Conservation (phyloP, 1,284 basidiomycete genomes). For the Lentinus polychrous region DNA sequence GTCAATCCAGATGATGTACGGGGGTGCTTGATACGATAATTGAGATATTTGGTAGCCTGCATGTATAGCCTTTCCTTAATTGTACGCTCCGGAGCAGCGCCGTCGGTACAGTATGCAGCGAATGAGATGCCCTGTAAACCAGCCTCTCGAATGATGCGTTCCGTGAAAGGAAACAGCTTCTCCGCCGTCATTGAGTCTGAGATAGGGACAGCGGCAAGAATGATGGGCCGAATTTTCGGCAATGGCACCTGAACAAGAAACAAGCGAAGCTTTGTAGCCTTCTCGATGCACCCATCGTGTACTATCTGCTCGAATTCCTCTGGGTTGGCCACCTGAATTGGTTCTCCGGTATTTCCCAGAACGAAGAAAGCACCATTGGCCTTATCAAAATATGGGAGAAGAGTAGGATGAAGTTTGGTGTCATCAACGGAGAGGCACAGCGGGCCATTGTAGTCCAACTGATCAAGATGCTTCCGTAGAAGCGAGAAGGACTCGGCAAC, state of each 20-base stretch:
- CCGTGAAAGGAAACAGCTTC: constrained; percentile 10
- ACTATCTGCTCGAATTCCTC: constrained; percentile 10
- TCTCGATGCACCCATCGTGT: background rate
- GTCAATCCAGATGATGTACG: background rate
- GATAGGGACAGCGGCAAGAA: constrained; percentile 24
- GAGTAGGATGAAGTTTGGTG: constrained; percentile 24
- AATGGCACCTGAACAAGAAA: constrained; percentile 21
- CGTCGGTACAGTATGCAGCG: constrained; percentile 12
- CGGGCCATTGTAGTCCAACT: constrained; percentile 22
- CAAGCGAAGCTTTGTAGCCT: constrained; percentile 16
- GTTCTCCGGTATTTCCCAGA: constrained; percentile 13
- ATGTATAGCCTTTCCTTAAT: constrained; percentile 12
- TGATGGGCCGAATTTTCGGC: constrained; percentile 19
- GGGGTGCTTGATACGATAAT: constrained; percentile 12
- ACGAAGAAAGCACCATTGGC: constrained; percentile 11
- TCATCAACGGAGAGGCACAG: constrained; percentile 27
- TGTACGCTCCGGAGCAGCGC: constrained; percentile 17
- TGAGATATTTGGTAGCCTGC: background rate
- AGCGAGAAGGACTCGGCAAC: constrained; percentile 15
- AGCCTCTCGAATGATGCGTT: constrained; percentile 8
- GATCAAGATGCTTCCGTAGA: constrained; percentile 13
- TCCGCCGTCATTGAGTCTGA: constrained; percentile 12
- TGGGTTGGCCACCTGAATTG: constrained; percentile 14
- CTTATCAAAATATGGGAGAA: constrained; percentile 21
- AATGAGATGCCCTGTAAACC: constrained; percentile 5